phyloP scores from a whole-genome alignment of 495 filamentous ascomycete species.

The Penicillium parvum region DNA sequence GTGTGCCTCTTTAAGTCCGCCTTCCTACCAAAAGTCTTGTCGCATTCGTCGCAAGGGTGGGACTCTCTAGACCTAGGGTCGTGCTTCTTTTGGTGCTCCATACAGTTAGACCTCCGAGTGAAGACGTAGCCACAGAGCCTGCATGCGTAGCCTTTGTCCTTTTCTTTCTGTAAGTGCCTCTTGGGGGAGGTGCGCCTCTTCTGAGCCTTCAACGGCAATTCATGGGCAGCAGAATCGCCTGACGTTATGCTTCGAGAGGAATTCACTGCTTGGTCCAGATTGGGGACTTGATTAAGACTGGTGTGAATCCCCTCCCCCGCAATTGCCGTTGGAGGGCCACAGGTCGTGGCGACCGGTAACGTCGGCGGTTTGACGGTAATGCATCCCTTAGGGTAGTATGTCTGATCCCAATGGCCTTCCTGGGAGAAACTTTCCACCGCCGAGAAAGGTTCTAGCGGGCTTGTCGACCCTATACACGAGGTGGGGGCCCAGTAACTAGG shows the following conservation, averaged over 20 bases:
- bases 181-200: not conserved
- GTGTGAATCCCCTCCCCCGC: not conserved
- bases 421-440: not conserved
- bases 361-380: not conserved
- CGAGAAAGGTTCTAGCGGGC: not conserved
- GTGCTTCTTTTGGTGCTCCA: slow-evolving; percentile 86
- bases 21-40: slow-evolving; percentile 51
- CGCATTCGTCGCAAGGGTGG: slow-evolving; percentile 62
- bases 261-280: not conserved
- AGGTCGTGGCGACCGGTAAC: not conserved
- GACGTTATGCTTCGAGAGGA: not conserved
- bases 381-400: not conserved
- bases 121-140: slow-evolving; percentile 75
- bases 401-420: not conserved
- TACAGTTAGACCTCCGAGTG: slow-evolving; percentile 84
- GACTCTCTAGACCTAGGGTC: slow-evolving; percentile 68
- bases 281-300: not conserved
- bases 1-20: slow-evolving; percentile 81
- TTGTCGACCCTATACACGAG: slow-evolving; percentile 16
- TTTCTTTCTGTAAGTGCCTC: not conserved
- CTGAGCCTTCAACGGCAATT: not conserved
- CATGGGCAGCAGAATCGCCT: not conserved
- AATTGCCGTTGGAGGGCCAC: not conserved
- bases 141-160: slow-evolving; percentile 44
- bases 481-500: slow-evolving; percentile 22